Evolutionary conservation across 768 basidiomycete species (phyloP), one percentile per base, ranked within the genome.

Genomic region (Lactarius hengduanensis): DNA sequence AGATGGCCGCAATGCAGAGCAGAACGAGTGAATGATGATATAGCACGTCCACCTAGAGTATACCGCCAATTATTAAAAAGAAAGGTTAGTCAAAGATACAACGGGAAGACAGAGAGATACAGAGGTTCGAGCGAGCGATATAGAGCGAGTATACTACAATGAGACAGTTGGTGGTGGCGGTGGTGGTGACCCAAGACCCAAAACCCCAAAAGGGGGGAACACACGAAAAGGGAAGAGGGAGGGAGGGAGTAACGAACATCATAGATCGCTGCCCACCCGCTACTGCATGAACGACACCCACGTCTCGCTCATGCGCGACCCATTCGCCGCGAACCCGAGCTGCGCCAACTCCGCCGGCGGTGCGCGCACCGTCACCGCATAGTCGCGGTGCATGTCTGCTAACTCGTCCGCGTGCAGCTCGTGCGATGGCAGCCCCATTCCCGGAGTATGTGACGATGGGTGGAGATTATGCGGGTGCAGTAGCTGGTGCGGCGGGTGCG

Each of bases 261-360:
- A 2, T 28, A 32, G 6, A 20, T 26, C 50, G 60, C 50, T 41
- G 45, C 34, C 36, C 36, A 16, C 28, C 28, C 47, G 20, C 28
- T 86, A 83, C 30, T 82, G 81, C 84, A 87, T 84, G 71, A 87
- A 86, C 34, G 81, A 82, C 62, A 81, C 81, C 86, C 86, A 87
- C 28, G 84, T 77, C 71, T 84, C 83, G 59, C 84, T 84, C 45
- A 86, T 71, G 43, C 83, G 76, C 54, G 84, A 83, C 10, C 68
- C 61, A 65, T 82, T 82, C 28, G 83, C 77, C 11, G 86, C 77
- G 5, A 90, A 76, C 8, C 89, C 89, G 4, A 90, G 79, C 62
- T 85, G 81, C 0, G 84, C 82, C 20, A 89, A 76, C 61, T 86
- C 85, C 20, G 77, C 72, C 47, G 76, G 75, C 53, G 71, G 73